Conservation (phyloP, 345 rosid species). For the Physaria fendleri region DNA sequence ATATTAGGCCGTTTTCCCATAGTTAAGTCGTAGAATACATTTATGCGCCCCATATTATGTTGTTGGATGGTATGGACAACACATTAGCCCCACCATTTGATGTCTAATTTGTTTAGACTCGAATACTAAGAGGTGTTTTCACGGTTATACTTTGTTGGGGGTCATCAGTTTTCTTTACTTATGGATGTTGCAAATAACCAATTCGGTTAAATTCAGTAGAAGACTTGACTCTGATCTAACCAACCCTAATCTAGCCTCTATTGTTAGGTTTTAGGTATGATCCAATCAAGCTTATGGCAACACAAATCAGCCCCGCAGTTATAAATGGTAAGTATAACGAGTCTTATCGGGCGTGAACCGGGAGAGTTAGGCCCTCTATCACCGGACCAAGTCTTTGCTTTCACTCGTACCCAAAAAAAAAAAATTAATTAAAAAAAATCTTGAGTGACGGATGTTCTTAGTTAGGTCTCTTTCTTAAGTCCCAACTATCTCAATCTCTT, state of each 20-base stretch:
- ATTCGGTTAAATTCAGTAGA: neutral
- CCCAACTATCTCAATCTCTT: neutral
- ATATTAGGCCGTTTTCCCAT: no score
- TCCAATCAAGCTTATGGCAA: neutral
- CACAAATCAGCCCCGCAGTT: neutral
- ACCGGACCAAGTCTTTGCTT: neutral
- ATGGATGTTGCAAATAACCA: neutral
- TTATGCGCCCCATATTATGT: neutral
- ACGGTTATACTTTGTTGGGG: neutral
- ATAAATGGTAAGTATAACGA: neutral
- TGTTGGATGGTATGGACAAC: conserved; percentile 20
- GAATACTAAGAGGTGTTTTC: conserved; percentile 2
- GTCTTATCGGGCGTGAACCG: neutral
- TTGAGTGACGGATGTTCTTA: neutral
- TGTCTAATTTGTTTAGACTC: neutral
- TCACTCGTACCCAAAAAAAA: neutral
- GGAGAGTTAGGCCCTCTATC: neutral
- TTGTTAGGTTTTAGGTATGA: neutral
- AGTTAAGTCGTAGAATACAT: conserved; percentile 14
- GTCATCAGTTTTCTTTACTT: neutral
- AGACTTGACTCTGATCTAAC: neutral
- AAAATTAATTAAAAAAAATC: neutral
- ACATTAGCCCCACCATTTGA: conserved; percentile 12
- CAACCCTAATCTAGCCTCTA: neutral
- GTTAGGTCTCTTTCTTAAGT: neutral